Percentiles rank a stretch among this genome's conserved stretches.
Evolutionary conservation across 2,329 filamentous ascomycete genomes (phyloP).

Genomic region (Cladosporium sp.): DNA sequence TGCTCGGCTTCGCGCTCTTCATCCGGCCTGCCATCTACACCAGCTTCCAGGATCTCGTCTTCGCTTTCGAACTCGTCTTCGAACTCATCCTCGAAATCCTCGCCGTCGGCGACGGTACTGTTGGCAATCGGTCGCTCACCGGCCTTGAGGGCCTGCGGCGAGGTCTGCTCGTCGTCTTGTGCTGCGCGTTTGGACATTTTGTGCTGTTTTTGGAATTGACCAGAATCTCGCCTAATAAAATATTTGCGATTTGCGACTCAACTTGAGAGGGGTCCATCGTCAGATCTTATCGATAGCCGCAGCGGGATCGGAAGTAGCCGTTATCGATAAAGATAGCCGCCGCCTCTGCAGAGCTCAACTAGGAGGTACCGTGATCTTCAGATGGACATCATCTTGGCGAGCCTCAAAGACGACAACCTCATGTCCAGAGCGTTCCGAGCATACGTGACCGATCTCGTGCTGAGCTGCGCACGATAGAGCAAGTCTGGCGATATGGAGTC

Average conservation of each 20-base stretch:
- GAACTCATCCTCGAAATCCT: slow-evolving; percentile 92
- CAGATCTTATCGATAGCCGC: background rate
- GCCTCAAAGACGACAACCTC: too few relatives aligned
- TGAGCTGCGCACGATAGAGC: too few relatives aligned
- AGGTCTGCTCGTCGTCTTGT: slow-evolving; percentile 48
- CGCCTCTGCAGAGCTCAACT: too few relatives aligned
- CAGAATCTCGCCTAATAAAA: background rate
- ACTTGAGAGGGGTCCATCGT: background rate
- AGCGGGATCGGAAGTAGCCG: background rate
- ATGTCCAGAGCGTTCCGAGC: too few relatives aligned
- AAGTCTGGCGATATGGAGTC: too few relatives aligned
- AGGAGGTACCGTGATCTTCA: too few relatives aligned
- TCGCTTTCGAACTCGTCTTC: slow-evolving; percentile 87
- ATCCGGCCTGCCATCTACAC: slow-evolving; percentile 87
- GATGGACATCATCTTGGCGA: too few relatives aligned
- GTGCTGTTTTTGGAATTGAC: background rate
- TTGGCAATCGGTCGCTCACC: slow-evolving; percentile 55
- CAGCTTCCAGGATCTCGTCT: slow-evolving; percentile 87
- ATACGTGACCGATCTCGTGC: too few relatives aligned
- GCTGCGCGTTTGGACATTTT: slow-evolving; percentile 60
- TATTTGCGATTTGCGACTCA: background rate
- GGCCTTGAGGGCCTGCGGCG: slow-evolving; percentile 53
- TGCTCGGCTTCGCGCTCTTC: slow-evolving; percentile 90
- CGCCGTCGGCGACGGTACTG: slow-evolving; percentile 49
- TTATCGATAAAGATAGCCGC: too few relatives aligned